Evolutionary conservation across 208 protist genomes (phyloP), one percentile per base, ranked within the genome.

Genomic region (Blechomonas ayalai): DNA sequence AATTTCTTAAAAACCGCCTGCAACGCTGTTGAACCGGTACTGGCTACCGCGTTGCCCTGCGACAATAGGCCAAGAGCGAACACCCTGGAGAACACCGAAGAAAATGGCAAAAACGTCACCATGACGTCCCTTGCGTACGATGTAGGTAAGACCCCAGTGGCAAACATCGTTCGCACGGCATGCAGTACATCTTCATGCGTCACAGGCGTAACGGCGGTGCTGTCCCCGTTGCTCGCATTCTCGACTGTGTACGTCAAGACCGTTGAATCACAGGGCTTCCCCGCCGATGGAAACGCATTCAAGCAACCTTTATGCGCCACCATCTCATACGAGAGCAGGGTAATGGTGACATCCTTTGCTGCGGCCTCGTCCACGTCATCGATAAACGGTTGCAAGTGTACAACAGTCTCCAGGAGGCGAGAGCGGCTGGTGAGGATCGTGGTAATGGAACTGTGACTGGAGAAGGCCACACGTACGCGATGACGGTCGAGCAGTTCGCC

Each of bases 301-400:
- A 58, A 46, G 2, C 75, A 64, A 10, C 85, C 85, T 31, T 73
- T 67, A 37, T 69, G 49, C 46, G 80, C 76, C 3, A 93, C 55
- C 16, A 52, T 69, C 46, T 78, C 68, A 36, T 70, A 83, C 4
- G 73, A 64, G 18, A 91, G 29, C 22, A 94, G 70, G 9, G 54
- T 32, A 52, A 94, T 88, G 60, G 81, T 88, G 13, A 94, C 54
- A 42, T 91, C 82, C 41, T 83, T 80, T 12, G 82, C 86, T 3
- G 69, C 51, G 2, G 44, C 52, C 27, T 63, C 45, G 39, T 91
- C 80, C 20, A 60, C 71, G 12, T 78, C 66, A 35, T 80, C 74
- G 0, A 45, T 52, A 26, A 80, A 70, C 27, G 71, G 32, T 40
- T 87, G 65, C 23, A 88, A 57, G 53, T 66, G 61, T 3, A 95